These are phyloP conservation scores for Hortaea werneckii DNA, from an alignment of 2,329 filamentous ascomycete genomes.

Conservation along the genomic window DNA sequence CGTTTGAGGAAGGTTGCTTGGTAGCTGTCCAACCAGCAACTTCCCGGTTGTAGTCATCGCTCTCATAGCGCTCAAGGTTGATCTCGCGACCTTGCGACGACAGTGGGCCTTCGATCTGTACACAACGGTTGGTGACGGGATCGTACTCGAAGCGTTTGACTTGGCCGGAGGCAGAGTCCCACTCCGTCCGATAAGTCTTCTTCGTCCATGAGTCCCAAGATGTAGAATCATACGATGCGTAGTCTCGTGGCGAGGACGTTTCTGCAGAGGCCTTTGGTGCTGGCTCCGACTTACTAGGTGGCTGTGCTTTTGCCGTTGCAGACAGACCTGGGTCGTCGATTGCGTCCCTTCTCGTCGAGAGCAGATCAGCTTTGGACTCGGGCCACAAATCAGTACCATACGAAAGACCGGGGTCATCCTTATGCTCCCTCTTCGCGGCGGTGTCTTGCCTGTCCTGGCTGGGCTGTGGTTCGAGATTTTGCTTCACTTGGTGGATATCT, in stretches of 20 bases:
- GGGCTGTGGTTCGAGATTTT: background rate
- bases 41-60: background rate
- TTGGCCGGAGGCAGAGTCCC: constrained; percentile 22
- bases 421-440: background rate
- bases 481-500: background rate
- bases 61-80: constrained; percentile 5
- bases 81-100: constrained; percentile 2
- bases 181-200: constrained; percentile 19
- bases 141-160: constrained; percentile 26
- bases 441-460: background rate
- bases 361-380: background rate
- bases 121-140: constrained; percentile 29
- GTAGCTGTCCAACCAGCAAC: background rate
- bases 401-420: background rate
- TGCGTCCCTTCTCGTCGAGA: too few relatives aligned
- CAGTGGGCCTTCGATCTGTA: constrained; percentile 11
- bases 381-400: background rate
- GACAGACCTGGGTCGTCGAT: background rate
- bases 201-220: constrained; percentile 24
- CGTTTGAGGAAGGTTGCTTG: background rate
- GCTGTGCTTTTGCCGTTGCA: background rate
- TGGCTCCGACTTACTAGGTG: background rate
- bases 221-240: constrained; percentile 16
- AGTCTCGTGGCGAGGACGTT: background rate
- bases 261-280: background rate